Percentiles rank a stretch among this genome's conserved stretches.
phyloP scores from a whole-genome alignment of 2,329 filamentous ascomycete genomes.

The Elsinoe necatrix region DNA sequence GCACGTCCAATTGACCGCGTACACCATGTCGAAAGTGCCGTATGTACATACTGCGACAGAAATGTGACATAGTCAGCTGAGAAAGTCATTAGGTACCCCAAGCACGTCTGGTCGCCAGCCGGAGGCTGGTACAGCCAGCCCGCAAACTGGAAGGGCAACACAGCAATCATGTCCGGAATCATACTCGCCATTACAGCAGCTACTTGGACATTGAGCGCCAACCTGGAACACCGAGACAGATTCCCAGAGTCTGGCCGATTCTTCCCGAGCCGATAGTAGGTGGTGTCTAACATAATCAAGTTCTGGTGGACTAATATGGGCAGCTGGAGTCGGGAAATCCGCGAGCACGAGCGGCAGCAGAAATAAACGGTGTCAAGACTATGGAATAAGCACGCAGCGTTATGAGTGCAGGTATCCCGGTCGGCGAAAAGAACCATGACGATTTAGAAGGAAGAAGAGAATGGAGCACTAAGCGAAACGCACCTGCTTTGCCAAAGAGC shows the following conservation, averaged over 20 bases:
- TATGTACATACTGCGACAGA: background rate
- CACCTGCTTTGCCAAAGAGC: background rate
- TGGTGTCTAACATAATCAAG: constrained; percentile 23
- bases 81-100: constrained; percentile 63
- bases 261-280: constrained; percentile 77
- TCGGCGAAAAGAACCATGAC: too few species aligned
- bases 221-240: constrained; percentile 61
- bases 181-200: constrained; percentile 60
- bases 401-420: background rate
- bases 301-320: constrained; percentile 31
- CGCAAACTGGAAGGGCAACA: constrained; percentile 91
- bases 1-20: constrained; percentile 25
- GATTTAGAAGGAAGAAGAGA: too few species aligned
- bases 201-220: constrained; percentile 64
- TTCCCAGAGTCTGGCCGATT: constrained; percentile 71
- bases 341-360: constrained; percentile 55
- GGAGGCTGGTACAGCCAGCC: constrained; percentile 98
- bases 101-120: constrained; percentile 97
- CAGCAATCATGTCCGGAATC: constrained; percentile 61
- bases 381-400: too few species aligned
- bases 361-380: constrained; percentile 23
- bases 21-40: constrained; percentile 15
- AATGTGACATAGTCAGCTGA: background rate
- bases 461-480: too few species aligned
- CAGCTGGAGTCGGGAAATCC: constrained; percentile 61